Evolutionary conservation across 2,329 filamentous ascomycete genomes (phyloP).

Genomic region (Corynespora cassiicola): DNA sequence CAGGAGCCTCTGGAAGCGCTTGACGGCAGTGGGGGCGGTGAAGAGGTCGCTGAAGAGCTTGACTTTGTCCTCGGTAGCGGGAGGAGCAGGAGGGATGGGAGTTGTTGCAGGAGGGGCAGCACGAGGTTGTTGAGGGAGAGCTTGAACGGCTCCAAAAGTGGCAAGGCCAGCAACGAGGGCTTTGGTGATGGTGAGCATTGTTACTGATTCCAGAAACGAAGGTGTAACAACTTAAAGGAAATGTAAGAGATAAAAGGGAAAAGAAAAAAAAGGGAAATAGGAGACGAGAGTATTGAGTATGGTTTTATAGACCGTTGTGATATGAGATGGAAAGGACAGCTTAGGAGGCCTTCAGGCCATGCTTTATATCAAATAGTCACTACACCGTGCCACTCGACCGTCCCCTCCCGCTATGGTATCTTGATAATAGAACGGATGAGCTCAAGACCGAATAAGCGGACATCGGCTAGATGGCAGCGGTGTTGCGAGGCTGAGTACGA

Average conservation of each 20-base stretch:
- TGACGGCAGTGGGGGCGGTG: constrained; percentile 43
- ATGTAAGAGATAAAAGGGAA: constrained; percentile 18
- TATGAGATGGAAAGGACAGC: constrained; percentile 19
- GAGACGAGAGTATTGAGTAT: constrained; percentile 27
- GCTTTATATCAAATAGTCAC: too few species aligned
- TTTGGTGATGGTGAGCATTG: constrained; percentile 44
- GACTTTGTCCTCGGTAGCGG: constrained; percentile 25
- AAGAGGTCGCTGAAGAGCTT: constrained; percentile 36
- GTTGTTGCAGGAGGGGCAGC: constrained; percentile 17
- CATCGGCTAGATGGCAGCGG: too few species aligned
- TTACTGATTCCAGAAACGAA: constrained; percentile 29
- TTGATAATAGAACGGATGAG: too few species aligned
- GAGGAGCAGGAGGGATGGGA: constrained; percentile 13
- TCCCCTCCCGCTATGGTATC: too few species aligned
- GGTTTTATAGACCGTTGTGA: constrained; percentile 34
- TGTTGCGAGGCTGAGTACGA: too few species aligned
- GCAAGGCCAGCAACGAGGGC: constrained; percentile 40
- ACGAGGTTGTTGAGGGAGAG: constrained; percentile 28
- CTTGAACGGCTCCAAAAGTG: constrained; percentile 36
- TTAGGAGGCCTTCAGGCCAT: too few species aligned
- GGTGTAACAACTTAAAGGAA: constrained; percentile 20
- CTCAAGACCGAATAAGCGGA: too few species aligned
- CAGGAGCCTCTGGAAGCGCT: constrained; percentile 47
- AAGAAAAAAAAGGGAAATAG: constrained; percentile 18
- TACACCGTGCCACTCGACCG: too few species aligned